Percentiles rank a stretch among this genome's conserved stretches.
Evolutionary conservation across 805 yeast genomes (phyloP).

Genomic region (Metschnikowia colocasiae): DNA sequence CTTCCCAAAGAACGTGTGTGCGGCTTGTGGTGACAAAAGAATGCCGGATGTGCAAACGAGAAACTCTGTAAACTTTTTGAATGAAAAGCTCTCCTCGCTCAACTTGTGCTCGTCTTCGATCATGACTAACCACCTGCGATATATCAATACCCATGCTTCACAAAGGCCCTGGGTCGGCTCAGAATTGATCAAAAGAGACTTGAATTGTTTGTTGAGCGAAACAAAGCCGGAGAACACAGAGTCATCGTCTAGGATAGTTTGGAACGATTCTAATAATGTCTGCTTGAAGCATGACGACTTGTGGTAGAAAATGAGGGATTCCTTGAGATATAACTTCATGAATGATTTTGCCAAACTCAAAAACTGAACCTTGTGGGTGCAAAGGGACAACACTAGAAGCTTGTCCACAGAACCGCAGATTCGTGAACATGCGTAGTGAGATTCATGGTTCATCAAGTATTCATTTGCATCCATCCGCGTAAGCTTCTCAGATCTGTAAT

Average conservation of each 20-base stretch:
- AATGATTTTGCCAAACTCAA: slow-evolving; percentile 44
- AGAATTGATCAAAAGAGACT: slow-evolving; percentile 32
- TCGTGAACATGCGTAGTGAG: slow-evolving; percentile 18
- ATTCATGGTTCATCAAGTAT: slow-evolving; percentile 8
- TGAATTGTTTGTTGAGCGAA: slow-evolving; percentile 66
- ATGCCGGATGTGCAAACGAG: slow-evolving; percentile 69
- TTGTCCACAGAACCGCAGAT: slow-evolving; percentile 46
- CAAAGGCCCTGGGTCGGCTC: slow-evolving; percentile 38
- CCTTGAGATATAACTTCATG: slow-evolving; percentile 30
- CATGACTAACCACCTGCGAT: slow-evolving; percentile 44
- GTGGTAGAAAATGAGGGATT: slow-evolving; percentile 10
- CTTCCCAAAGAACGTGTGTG: slow-evolving; percentile 20
- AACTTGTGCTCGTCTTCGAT: slow-evolving; percentile 23
- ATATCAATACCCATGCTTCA: slow-evolving; percentile 45
- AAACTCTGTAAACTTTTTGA: slow-evolving; percentile 69
- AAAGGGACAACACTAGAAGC: slow-evolving; percentile 47
- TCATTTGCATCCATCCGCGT: slow-evolving; percentile 14
- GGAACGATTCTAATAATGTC: slow-evolving; percentile 28
- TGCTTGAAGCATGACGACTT: slow-evolving; percentile 13
- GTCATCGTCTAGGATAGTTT: slow-evolving; percentile 40
- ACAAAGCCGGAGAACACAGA: slow-evolving; percentile 64
- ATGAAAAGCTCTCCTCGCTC: slow-evolving; percentile 44
- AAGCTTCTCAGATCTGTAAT: slow-evolving; percentile 22
- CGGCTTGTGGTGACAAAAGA: slow-evolving; percentile 38
- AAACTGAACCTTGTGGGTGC: slow-evolving; percentile 49